A percentile compares a stretch with the other conserved stretches of the same genome.
Conservation (phyloP, 2,329 filamentous ascomycete species). For the Huntiella abstrusa region DNA sequence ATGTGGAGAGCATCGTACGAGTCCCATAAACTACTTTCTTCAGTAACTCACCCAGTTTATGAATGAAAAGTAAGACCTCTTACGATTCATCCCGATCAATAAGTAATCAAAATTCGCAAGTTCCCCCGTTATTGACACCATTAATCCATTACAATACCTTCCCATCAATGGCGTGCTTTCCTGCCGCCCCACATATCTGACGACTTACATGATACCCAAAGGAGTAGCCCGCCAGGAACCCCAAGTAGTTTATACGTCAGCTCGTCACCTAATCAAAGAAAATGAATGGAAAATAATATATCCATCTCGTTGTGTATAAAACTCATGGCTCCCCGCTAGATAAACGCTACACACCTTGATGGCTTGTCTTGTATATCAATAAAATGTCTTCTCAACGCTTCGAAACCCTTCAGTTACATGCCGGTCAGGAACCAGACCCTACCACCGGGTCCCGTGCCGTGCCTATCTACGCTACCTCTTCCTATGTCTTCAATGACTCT, state of each 20-base stretch:
- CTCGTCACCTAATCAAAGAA: too few relatives aligned
- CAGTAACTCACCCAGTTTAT: too few relatives aligned
- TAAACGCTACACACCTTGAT: not conserved
- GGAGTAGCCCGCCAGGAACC: not conserved
- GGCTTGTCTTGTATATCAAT: too few relatives aligned
- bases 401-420: constrained; percentile 73
- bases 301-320: too few relatives aligned
- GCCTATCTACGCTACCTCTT: constrained; percentile 91
- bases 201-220: constrained; percentile 9
- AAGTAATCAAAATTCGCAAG: constrained; percentile 4
- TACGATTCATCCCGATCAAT: too few relatives aligned
- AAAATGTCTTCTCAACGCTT: constrained; percentile 39
- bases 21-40: too few relatives aligned
- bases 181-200: constrained; percentile 4
- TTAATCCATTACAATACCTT: not conserved
- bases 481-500: constrained; percentile 86
- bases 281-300: too few relatives aligned
- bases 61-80: too few relatives aligned
- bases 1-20: too few relatives aligned
- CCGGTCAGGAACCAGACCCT: constrained; percentile 63
- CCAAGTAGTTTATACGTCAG: too few relatives aligned
- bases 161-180: constrained; percentile 10
- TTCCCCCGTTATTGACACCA: constrained; percentile 4
- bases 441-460: constrained; percentile 76
- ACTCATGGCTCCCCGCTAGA: too few relatives aligned